Percentiles rank a stretch among this genome's conserved stretches.
Evolutionary conservation across 345 rosid species (phyloP).

Genomic region (Acer yangbiense): DNA sequence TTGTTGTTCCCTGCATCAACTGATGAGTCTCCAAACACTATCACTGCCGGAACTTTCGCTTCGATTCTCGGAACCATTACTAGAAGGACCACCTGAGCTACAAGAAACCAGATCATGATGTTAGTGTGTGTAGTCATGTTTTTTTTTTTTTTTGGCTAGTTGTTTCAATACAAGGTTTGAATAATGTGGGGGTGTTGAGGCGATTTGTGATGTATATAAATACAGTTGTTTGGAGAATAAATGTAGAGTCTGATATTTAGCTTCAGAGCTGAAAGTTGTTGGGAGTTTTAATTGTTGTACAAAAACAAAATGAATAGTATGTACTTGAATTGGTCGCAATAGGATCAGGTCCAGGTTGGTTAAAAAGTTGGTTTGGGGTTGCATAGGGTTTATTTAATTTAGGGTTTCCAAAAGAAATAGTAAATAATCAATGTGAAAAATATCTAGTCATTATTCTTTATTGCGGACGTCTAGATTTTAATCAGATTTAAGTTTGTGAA

Average conservation of each 20-base stretch:
- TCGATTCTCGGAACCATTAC: not conserved
- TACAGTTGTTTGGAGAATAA: not conserved
- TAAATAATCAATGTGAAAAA: no score
- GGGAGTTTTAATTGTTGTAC: not conserved
- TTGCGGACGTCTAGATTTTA: not conserved
- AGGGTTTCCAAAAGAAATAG: no score
- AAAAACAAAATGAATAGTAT: not conserved
- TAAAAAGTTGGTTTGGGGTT: not conserved
- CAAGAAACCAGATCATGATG: not conserved
- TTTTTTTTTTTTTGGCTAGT: not conserved
- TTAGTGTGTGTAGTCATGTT: not conserved
- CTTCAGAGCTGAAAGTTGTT: conserved; percentile 9
- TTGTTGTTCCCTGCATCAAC: conserved; percentile 70
- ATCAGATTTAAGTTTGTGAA: no score
- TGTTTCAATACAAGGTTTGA: not conserved
- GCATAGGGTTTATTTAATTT: no score
- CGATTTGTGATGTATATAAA: not conserved
- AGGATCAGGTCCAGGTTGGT: not conserved
- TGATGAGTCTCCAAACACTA: conserved; percentile 63
- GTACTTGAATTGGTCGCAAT: no score
- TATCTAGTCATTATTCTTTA: no score
- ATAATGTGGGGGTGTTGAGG: not conserved
- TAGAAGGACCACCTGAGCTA: conserved; percentile 14
- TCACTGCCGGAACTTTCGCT: conserved; percentile 48
- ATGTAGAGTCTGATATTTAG: not conserved